phyloP scores from a whole-genome alignment of 345 rosid species.

The Nephelium lappaceum region DNA sequence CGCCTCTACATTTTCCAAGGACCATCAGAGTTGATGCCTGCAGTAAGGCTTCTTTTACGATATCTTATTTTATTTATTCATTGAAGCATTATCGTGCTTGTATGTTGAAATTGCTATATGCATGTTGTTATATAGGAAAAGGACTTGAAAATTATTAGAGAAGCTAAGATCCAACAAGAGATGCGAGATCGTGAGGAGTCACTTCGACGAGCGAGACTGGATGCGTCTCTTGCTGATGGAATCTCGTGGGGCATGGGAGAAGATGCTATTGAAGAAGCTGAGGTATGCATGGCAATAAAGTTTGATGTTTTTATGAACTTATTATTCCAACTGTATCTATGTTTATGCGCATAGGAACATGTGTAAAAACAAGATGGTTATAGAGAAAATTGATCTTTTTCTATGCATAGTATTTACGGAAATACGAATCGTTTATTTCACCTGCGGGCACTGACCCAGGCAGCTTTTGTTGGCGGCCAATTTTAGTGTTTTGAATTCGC shows the following conservation, averaged over 20 bases:
- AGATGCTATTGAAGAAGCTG: slow-evolving; percentile 93
- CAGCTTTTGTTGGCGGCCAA: background rate
- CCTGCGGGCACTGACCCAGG: background rate
- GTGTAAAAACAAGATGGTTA: background rate
- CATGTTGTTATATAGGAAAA: slow-evolving; percentile 47
- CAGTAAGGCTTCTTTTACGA: slow-evolving; percentile 44
- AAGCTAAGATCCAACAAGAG: slow-evolving; percentile 56
- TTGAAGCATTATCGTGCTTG: slow-evolving; percentile 4
- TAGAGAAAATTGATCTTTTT: background rate
- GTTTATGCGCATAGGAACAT: background rate
- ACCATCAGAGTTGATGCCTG: slow-evolving; percentile 87
- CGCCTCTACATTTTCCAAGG: slow-evolving; percentile 94
- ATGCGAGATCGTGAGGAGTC: slow-evolving; percentile 83
- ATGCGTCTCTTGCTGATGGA: slow-evolving; percentile 87
- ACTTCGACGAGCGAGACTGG: slow-evolving; percentile 76
- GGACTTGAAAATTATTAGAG: slow-evolving; percentile 62
- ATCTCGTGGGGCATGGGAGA: slow-evolving; percentile 99
- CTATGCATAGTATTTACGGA: background rate
- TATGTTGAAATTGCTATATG: slow-evolving; percentile 13
- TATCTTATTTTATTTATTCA: background rate
- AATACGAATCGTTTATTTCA: too few species aligned
- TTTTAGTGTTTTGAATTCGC: background rate
- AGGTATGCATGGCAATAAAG: slow-evolving; percentile 51
- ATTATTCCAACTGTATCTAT: background rate
- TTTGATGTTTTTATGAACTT: background rate